These are phyloP conservation scores for Botrytis squamosa DNA, from an alignment of 2,329 filamentous ascomycete genomes.

Conservation along the genomic window DNA sequence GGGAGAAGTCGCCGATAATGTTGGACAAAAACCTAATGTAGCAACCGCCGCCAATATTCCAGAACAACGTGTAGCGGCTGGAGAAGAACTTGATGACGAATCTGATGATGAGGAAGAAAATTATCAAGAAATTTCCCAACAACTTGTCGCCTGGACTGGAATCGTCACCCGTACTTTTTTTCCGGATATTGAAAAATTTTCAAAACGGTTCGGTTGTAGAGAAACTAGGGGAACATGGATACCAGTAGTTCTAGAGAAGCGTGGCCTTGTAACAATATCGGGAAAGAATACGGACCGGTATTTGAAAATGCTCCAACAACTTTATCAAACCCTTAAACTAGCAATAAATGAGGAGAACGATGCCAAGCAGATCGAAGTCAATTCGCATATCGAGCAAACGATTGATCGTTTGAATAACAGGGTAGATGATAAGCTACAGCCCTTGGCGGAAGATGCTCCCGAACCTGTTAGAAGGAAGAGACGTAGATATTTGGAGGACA, in stretches of 20 bases:
- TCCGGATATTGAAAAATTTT: background rate
- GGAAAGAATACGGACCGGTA: background rate
- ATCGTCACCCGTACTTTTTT: background rate
- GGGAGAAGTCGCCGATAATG: background rate
- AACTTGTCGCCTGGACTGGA: background rate
- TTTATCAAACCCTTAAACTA: background rate
- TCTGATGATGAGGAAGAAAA: background rate
- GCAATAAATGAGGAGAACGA: background rate
- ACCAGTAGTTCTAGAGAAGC: background rate
- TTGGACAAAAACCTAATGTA: background rate
- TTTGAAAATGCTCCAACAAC: background rate
- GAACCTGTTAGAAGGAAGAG: background rate
- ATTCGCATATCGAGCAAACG: background rate
- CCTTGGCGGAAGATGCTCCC: background rate
- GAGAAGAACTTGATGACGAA: background rate
- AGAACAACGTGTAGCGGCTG: background rate
- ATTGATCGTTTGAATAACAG: background rate
- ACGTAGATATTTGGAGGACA: background rate
- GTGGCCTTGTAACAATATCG: background rate
- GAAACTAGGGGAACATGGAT: background rate
- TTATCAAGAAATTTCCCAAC: background rate
- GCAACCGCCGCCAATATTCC: background rate
- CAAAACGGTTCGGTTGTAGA: background rate
- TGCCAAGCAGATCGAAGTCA: background rate
- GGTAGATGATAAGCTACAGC: background rate